These are phyloP conservation scores for Luffa aegyptiaca DNA, from an alignment of 306 rosid species.

Conservation along the genomic window DNA sequence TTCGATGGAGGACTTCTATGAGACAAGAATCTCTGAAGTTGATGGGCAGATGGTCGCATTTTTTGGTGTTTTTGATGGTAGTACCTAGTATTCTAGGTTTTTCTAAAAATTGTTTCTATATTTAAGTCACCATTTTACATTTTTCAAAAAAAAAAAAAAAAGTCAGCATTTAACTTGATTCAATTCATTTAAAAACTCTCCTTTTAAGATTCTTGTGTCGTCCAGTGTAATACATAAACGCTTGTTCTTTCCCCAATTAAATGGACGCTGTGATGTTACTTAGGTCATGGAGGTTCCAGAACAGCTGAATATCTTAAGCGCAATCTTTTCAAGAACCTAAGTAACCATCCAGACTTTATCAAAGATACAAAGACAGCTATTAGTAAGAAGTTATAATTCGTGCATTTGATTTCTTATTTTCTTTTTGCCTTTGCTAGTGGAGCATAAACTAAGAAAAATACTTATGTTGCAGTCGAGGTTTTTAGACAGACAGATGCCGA, in stretches of 20 bases:
- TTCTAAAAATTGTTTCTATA: background rate
- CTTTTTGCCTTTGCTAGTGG: background rate
- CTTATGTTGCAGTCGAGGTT: slow-evolving; percentile 55
- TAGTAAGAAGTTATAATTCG: slow-evolving; percentile 29
- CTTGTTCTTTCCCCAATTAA: slow-evolving; percentile 3
- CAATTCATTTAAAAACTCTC: background rate
- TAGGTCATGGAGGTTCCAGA: slow-evolving; percentile 87
- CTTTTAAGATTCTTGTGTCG: background rate
- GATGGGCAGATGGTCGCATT: slow-evolving; percentile 84
- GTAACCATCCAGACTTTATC: slow-evolving; percentile 66
- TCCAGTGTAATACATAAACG: background rate
- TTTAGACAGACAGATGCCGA: slow-evolving; percentile 74
- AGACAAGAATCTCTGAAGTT: slow-evolving; percentile 60
- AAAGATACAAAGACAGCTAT: slow-evolving; percentile 72
- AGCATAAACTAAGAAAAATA: background rate
- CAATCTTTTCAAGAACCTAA: slow-evolving; percentile 66
- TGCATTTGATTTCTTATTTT: background rate
- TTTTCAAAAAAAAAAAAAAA: no score
- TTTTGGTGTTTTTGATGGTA: slow-evolving; percentile 95
- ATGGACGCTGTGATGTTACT: slow-evolving; percentile 6
- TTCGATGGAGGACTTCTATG: slow-evolving; percentile 91
- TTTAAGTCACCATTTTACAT: background rate
- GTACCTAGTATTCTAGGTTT: slow-evolving; percentile 2
- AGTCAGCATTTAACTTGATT: background rate
- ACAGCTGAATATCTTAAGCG: slow-evolving; percentile 79